Base-by-base conservation (phyloP, 2,329 filamentous ascomycete species). In the Arthrinium phaeospermum region DNA sequence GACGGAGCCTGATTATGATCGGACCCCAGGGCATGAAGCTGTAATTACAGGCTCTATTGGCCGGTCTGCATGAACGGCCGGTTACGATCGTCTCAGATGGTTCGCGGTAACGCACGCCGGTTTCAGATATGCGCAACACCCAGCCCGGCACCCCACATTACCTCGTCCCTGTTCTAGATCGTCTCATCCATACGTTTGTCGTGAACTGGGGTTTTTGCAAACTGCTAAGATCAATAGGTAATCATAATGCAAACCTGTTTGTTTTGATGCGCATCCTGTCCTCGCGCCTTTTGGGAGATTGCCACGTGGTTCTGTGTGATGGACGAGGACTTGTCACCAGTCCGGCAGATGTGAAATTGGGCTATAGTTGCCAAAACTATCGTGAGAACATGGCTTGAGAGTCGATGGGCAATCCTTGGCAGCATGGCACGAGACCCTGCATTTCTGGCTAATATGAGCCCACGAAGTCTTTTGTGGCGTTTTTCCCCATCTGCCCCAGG, bases 121-220 rank as follows among this genome's bases (percentile, higher is more conserved):
- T 64, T 64, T 64, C 57, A 64, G 57, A 64, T 41, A 64, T 64
- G 57, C 57, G 57, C 57, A 41, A 64, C 34, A 41, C 34, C 34
- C 57, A 41, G 34, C 19, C 34, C 34, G 13, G n/a, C 8, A 37
- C 19, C 57, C 57, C 57, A 14, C 57, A 41, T 41, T 41, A 13
- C 57, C 34, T 64, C 14, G 57, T 7, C 34, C 57, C 57, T 41
- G 57, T n/a, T 13, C 57, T 64, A 41, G 57, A 41, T 41, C 57
- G 34, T 64, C 57, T 64, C 57, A 64, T 64, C 57, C 57, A 64
- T n/a, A 41, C 34, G n/a, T 14, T n/a, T 34, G 12, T 34, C 57
- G 41, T 64, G 57, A 64, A 64, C 30, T 41, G 34, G 34, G 22
- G 30, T 14, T 64, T 41, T 64, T 41, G 30, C 57, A 64, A 41